Percentiles rank a stretch among this genome's conserved stretches.
These are phyloP conservation scores for Byssochlamys sp. DNA, from an alignment of 2,329 filamentous ascomycete genomes.

Conservation along the genomic window DNA sequence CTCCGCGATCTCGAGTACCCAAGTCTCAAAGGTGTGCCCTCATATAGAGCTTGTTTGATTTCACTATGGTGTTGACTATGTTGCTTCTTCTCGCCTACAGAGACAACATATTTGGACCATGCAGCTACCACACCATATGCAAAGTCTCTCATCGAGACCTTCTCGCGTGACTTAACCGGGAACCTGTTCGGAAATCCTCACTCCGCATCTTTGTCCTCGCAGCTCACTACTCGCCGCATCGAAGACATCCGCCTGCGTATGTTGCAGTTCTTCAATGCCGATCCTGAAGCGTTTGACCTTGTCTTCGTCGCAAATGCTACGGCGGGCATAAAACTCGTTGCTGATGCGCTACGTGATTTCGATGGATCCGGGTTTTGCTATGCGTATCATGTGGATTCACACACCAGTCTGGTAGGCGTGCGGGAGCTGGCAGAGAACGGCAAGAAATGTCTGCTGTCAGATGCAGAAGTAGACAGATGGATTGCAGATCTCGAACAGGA, in stretches of 20 bases:
- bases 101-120: constrained; percentile 78
- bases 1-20: constrained; percentile 43
- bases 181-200: constrained; percentile 86
- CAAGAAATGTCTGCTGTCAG: constrained; percentile 52
- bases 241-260: constrained; percentile 65
- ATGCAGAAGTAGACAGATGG: constrained; percentile 58
- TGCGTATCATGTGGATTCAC: constrained; percentile 71
- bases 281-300: constrained; percentile 72
- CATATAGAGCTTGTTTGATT: neutral
- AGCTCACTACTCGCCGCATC: constrained; percentile 62
- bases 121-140: constrained; percentile 80
- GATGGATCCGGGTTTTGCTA: constrained; percentile 64
- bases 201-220: constrained; percentile 72
- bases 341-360: constrained; percentile 62
- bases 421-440: constrained; percentile 60
- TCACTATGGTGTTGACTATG: neutral
- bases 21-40: constrained; percentile 26
- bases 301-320: constrained; percentile 91
- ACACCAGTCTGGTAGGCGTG: constrained; percentile 78
- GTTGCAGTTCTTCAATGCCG: constrained; percentile 69
- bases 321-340: constrained; percentile 76
- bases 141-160: constrained; percentile 69
- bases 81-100: constrained; percentile 34
- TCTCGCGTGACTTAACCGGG: constrained; percentile 66
- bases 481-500: constrained; percentile 33